phyloP scores from a whole-genome alignment of 768 basidiomycete genomes.

The Pleurotus pulmonarius region DNA sequence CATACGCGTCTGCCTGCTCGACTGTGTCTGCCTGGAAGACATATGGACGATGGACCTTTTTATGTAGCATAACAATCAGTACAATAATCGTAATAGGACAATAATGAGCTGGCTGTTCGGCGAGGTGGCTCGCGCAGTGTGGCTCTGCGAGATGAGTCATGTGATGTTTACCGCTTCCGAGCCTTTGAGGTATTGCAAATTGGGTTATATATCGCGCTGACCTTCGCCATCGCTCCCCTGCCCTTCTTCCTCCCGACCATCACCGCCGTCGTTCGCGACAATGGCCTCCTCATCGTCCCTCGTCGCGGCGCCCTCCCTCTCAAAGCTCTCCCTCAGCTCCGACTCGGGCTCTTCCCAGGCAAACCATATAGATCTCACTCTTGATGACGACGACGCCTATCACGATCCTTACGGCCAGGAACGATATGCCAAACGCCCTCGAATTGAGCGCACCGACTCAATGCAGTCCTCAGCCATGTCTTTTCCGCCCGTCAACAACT shows the following conservation, averaged over 20 bases:
- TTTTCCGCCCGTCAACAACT: constrained; percentile 17
- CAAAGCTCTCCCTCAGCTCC: constrained; percentile 26
- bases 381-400: constrained; percentile 56
- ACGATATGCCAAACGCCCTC: constrained; percentile 38
- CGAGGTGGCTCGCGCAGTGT: too few relatives aligned
- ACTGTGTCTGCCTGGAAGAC: too few relatives aligned
- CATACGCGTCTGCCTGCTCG: too few relatives aligned
- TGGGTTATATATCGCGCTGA: constrained; percentile 1
- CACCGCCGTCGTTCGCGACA: constrained; percentile 4
- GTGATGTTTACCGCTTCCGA: constrained; percentile 2
- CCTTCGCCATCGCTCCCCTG: background rate
- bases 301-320: constrained; percentile 26
- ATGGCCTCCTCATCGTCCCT: constrained; percentile 23
- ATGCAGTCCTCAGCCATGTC: constrained; percentile 15
- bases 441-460: constrained; percentile 23
- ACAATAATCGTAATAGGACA: background rate
- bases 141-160: background rate
- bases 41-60: too few relatives aligned
- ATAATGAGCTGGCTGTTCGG: background rate
- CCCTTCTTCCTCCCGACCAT: background rate
- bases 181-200: constrained; percentile 2
- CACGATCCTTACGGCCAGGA: constrained; percentile 21
- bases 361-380: constrained; percentile 67
- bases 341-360: constrained; percentile 29
- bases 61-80: background rate